Percentiles rank a stretch among this genome's conserved stretches.
Conservation (phyloP, 495 filamentous ascomycete species). For the Pseudevernia furfuracea region DNA sequence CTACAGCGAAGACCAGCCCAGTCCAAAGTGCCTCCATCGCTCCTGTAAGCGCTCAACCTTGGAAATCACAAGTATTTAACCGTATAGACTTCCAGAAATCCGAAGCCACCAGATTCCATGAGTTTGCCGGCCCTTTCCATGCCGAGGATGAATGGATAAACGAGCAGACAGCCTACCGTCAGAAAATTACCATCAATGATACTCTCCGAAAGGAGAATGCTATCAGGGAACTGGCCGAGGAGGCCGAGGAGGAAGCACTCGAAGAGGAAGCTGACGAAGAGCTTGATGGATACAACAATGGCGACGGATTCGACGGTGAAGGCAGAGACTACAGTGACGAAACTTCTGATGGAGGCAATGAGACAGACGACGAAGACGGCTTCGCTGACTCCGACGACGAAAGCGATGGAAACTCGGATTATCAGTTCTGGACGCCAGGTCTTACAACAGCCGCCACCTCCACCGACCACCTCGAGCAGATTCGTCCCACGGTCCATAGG, state of each 20-base stretch:
- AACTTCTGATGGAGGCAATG: conserved; percentile 64
- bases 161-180: conserved; percentile 51
- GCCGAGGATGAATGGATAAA: conserved; percentile 83
- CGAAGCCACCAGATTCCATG: conserved; percentile 76
- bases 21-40: background rate
- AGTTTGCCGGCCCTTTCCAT: conserved; percentile 76
- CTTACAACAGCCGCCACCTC: conserved; percentile 51
- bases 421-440: conserved; percentile 69
- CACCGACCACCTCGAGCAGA: conserved; percentile 42
- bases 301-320: conserved; percentile 47
- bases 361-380: conserved; percentile 92
- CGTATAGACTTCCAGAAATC: conserved; percentile 47
- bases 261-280: conserved; percentile 63
- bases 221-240: conserved; percentile 79
- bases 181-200: conserved; percentile 77
- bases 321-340: conserved; percentile 40
- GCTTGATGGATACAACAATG: conserved; percentile 46
- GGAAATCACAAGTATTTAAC: conserved; percentile 15
- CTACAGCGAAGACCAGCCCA: conserved; percentile 14
- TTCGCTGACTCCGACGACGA: conserved; percentile 86
- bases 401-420: conserved; percentile 64
- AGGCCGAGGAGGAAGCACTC: conserved; percentile 79
- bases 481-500: conserved; percentile 41
- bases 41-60: conserved; percentile 1
- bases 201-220: conserved; percentile 83